Base-by-base conservation (phyloP, 2,329 filamentous ascomycete genomes). In the Epichloe gansuensis region DNA sequence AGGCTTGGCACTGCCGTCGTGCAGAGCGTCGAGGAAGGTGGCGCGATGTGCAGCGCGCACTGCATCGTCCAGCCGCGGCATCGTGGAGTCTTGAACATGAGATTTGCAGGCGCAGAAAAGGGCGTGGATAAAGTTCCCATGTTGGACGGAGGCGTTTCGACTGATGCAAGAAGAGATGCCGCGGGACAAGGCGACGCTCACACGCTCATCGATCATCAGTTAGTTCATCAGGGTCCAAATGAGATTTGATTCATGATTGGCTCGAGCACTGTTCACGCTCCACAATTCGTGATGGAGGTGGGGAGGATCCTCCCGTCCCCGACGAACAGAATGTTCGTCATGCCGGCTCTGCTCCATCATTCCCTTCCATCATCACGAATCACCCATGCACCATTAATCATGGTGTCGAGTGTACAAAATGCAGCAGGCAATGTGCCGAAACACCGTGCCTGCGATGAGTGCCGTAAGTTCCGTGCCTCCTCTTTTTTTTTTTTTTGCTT, bases 401-500 rank as follows among this genome's bases (percentile, higher is more conserved):
- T 49, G 46, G 25, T 17, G 39, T 48, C 45, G 9, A 5, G 12
- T 23, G 38, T 42, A 38, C 25, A 28, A n/a, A 8, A n/a, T 15
- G n/a, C 23, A 23, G n/a, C 23, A 23, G 50, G 55, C 44, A 59
- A 57, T 49, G 58, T 65, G 55, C 62, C 69, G 55, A 83, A 80
- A 61, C 79, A 78, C 56, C 74, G 80, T 47, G 81, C 81, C 55
- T 85, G 82, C 65, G 82, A 85, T 65, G 81, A 83, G 65, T 85
- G 82, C 67, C 75, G 82, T 85, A 73, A 67, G 79, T 51, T 5
- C 44, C 35, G 28, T 21, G 17, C 11, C 9, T n/a, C 51, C 4
- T 45, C 11, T 17, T 13, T 23, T 8, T 13, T 43, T 4, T n/a
- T 7, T 15, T 5, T 25, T 11, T 9, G 15, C 28, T 31, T 8